These are phyloP conservation scores for Colletotrichum plurivorum DNA, from an alignment of 2,329 filamentous ascomycete species.

Conservation along the genomic window DNA sequence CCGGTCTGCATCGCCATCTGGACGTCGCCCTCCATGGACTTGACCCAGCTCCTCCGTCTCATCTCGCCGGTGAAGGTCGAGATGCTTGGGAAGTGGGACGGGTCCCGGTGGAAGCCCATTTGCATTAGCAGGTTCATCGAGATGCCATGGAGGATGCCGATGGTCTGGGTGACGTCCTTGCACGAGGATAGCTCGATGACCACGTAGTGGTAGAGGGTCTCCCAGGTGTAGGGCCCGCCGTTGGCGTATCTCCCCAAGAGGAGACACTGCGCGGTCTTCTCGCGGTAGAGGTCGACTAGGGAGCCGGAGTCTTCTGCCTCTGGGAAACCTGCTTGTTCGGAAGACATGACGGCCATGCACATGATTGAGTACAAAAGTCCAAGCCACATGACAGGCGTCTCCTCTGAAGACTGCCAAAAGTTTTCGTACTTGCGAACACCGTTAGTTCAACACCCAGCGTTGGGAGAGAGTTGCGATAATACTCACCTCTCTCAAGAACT, in stretches of 20 bases:
- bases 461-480: no score
- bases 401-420: conserved; percentile 58
- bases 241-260: conserved; percentile 57
- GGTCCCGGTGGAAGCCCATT: conserved; percentile 56
- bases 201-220: conserved; percentile 54
- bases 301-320: conserved; percentile 20
- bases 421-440: conserved; percentile 53
- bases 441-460: not conserved
- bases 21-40: conserved; percentile 57
- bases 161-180: conserved; percentile 10
- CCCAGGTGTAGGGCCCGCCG: conserved; percentile 57
- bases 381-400: conserved; percentile 59
- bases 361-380: conserved; percentile 63
- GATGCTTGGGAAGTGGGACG: conserved; percentile 56
- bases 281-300: conserved; percentile 42
- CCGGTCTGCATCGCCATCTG: conserved; percentile 59
- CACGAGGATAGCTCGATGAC: conserved; percentile 48
- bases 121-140: conserved; percentile 18
- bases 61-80: conserved; percentile 60
- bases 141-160: conserved; percentile 22
- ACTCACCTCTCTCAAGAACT: conserved; percentile 12
- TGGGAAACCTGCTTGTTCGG: conserved; percentile 21
- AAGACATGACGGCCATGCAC: conserved; percentile 51
- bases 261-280: conserved; percentile 54
- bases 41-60: conserved; percentile 59